Base-by-base conservation (phyloP, 345 rosid species). In the Rhizophora mangle region DNA sequence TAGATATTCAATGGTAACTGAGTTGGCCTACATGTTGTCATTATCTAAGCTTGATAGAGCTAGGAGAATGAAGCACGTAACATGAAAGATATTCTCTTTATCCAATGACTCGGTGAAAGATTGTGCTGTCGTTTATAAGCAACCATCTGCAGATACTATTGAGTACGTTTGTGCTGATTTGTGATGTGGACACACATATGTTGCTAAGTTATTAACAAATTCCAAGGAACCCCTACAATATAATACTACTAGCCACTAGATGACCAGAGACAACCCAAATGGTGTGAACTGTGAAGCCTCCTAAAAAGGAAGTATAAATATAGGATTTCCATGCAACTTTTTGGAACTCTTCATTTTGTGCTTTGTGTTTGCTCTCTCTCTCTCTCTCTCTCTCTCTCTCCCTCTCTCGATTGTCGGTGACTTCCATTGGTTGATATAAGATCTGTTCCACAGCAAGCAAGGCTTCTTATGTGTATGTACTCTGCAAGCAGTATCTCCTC, bases 261-360 rank as follows among this genome's bases (percentile, higher is more conserved):
- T 65, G 76, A 74, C 79, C 67, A 68, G 68, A 65, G n/a, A 30
- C 80, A 56, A 66, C 73, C 74, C 78, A 68, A 68, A 20, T 39
- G 21, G 77, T 65, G 81, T 74, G 80, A 68, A 64, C 75, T 60
- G 82, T 76, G 80, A 66, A 67, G 61, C 52, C 64, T 72, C 76
- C 62, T 49, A 60, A 83, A 72, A 80, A 60, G 70, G 9, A 65
- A 64, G 65, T 62, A 52, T 22, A 56, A 63, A 65, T 59, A 60
- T 62, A 72, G 77, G 56, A 65, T 70, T 67, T 72, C 67, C 47
- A 54, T 62, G 73, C 37, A 60, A 66, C 65, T 73, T 70, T 84
- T 81, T 83, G 87, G 78, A 80, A 81, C 79, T 82, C 86, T 80
- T 70, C 73, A 76, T 81, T 85, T 82, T 82, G 89, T 89, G 89